Evolutionary conservation across 2,329 filamentous ascomycete species (phyloP).

Genomic region (Ascochyta clinopodiicola): DNA sequence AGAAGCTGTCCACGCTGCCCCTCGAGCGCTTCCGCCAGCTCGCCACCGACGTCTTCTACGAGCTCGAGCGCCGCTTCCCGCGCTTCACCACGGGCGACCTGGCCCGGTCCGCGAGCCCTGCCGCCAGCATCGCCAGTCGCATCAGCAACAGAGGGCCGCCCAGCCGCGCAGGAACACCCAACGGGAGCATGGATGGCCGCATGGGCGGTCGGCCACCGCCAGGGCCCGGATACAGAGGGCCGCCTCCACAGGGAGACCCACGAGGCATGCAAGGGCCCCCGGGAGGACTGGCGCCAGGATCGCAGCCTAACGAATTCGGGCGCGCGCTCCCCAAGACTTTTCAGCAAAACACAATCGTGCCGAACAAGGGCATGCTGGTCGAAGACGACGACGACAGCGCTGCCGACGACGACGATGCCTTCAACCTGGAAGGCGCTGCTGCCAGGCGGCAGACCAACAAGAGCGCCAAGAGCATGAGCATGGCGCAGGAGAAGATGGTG

Average conservation of each 20-base stretch:
- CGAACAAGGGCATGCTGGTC: conserved; percentile 96
- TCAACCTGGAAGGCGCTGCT: conserved; percentile 61
- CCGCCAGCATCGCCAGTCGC: conserved; percentile 63
- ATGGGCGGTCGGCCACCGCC: conserved; percentile 49
- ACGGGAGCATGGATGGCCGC: conserved; percentile 59
- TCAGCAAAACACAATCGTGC: conserved; percentile 94
- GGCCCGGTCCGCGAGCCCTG: conserved; percentile 70
- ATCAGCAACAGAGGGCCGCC: conserved; percentile 62
- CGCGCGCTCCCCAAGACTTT: conserved; percentile 87
- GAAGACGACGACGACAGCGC: conserved; percentile 75
- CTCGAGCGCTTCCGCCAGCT: conserved; percentile 87
- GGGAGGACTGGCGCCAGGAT: conserved; percentile 33
- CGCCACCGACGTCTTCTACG: conserved; percentile 94
- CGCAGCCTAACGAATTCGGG: conserved; percentile 65
- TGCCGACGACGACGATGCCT: conserved; percentile 65
- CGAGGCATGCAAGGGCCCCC: conserved; percentile 52
- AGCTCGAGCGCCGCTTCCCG: conserved; percentile 89
- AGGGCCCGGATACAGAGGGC: conserved; percentile 39
- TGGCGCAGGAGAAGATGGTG: conserved; percentile 55
- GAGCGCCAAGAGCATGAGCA: conserved; percentile 44
- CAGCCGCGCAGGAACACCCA: conserved; percentile 63
- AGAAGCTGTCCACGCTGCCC: conserved; percentile 89
- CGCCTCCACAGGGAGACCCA: conserved; percentile 54
- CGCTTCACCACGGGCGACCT: conserved; percentile 75
- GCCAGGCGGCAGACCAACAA: conserved; percentile 55